Conservation (phyloP, 768 basidiomycete genomes). For the Termitomyces sp. region DNA sequence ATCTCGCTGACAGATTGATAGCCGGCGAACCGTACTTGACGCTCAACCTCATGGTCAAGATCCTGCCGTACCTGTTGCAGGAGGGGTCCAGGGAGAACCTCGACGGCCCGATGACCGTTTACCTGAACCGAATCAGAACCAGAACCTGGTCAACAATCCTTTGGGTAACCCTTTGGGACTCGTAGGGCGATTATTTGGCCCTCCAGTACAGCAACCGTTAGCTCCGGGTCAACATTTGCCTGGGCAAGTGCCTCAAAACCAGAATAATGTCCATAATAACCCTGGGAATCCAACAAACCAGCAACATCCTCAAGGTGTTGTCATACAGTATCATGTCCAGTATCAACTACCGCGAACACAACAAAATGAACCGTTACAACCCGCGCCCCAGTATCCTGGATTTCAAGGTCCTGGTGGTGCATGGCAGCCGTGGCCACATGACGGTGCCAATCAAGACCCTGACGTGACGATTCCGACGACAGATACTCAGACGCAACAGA, state of each 20-base stretch:
- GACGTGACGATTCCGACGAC: not conserved
- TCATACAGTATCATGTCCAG: conserved; percentile 61
- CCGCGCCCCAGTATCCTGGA: conserved; percentile 52
- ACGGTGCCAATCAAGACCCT: conserved; percentile 1
- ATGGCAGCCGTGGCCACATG: conserved; percentile 58
- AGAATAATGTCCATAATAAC: conserved; percentile 20
- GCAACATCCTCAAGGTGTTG: conserved; percentile 39
- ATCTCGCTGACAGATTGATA: conserved; percentile 21
- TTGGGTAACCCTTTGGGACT: conserved; percentile 47
- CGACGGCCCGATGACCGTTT: conserved; percentile 23
- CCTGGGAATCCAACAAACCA: conserved; percentile 28
- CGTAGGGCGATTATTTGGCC: conserved; percentile 52
- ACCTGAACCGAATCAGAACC: conserved; percentile 23
- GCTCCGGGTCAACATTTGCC: conserved; percentile 25
- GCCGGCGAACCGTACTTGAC: conserved; percentile 76
- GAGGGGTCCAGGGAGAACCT: conserved; percentile 21
- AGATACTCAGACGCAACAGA: conserved; percentile 3
- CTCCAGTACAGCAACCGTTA: conserved; percentile 38
- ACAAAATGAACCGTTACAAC: conserved; percentile 27
- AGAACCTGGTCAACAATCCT: conserved; percentile 36
- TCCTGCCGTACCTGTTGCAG: conserved; percentile 20
- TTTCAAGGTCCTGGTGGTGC: conserved; percentile 58
- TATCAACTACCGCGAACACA: conserved; percentile 40
- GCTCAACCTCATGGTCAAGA: conserved; percentile 29
- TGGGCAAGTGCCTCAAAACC: conserved; percentile 22